Base-by-base conservation (phyloP, 345 rosid genomes). In the Murraya koenigii region DNA sequence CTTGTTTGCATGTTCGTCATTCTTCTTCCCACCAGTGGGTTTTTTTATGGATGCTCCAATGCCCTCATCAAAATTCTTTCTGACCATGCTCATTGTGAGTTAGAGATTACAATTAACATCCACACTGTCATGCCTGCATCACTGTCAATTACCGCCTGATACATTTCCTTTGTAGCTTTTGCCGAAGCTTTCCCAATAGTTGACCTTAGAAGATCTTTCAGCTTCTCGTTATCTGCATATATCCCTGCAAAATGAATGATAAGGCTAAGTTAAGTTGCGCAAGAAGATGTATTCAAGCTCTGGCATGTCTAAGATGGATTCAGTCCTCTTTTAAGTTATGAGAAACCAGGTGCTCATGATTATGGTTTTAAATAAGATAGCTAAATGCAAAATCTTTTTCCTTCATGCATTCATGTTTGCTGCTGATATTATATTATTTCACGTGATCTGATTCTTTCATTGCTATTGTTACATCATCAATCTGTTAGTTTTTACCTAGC, bases 61-160 rank as follows among this genome's bases (percentile, higher is more conserved):
- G 36, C 86, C 84, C 67, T 84, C 86, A 39, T 79, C 86, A 19
- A 84, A 59, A 76, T 75, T 84, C 75, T 66, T 86, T 32, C 80
- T 85, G 0, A 84, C 87, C 89, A 85, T 84, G 83, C 54, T 78
- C 86, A 84, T 80, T 30, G 87, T 86, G 78, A 87, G 47, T 78
- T 17, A 8, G 89, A 82, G 75, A 75, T 84, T 52, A 87, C 83
- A 9, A 90, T 84, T 22, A 85, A 85, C 85, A 86, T 28, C 74
- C 88, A 79, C 58, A 86, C 82, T 52, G 66, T 66, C 80, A 87
- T 77, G 23, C 58, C 74, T 25, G 75, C 74, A 79, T 90, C 91
- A 66, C 85, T 80, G 82, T 86, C 90, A 28, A 88, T 79, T 11
- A 71, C 87, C 47, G 35, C 68, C 59, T 78, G 79, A 78, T 84